Base-by-base conservation (phyloP, 2,329 filamentous ascomycete genomes). In the Ascochyta koolunga region DNA sequence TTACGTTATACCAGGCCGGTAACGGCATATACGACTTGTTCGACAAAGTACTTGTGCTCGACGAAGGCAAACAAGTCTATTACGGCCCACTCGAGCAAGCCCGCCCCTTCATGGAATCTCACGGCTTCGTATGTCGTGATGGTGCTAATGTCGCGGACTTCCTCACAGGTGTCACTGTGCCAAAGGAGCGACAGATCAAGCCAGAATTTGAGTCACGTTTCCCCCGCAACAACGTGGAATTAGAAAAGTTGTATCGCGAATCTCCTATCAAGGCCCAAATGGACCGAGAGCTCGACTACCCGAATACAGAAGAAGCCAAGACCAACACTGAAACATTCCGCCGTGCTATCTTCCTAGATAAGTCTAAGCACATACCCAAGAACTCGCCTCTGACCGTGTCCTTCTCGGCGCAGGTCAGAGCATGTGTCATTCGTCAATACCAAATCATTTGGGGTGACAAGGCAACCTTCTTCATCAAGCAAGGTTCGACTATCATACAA, bases 61-160 rank as follows among this genome's bases (percentile, higher is more conserved):
- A 92, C 63, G 87, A 91, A 65, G 90, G 90, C 4, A 82, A 87
- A 0, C 83, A 92, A 68, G 90, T 93, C 56, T 93, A 85, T 76
- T 92, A 87, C 59, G 90, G 90, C 0, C 81, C 83, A 0, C 82
- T 83, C 0, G 68, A 65, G 4, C 70, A 79, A 4, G 89, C 89
- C 1, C 85, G 82, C 57, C 73, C 75, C 0, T 92, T 86, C 70
- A 91, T 92, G 60, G 83, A 86, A 64, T 72, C 80, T 9, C 83
- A 87, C 68, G 89, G 89, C 18, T 92, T 90, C 63, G 64, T 85
- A 21, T 89, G 83, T 61, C 78, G 79, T 0, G 80, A 85, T 5
- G 82, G 85, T 4, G 83, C 86, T 25, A 91, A 87, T 0, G 85
- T 86, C 0, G 85, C 84, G 1, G 90, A 93, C 65, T 93, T 90